Percentiles rank a stretch among this genome's conserved stretches.
phyloP scores from a whole-genome alignment of 2,329 filamentous ascomycete genomes.

The Ophiostoma tasmaniense region DNA sequence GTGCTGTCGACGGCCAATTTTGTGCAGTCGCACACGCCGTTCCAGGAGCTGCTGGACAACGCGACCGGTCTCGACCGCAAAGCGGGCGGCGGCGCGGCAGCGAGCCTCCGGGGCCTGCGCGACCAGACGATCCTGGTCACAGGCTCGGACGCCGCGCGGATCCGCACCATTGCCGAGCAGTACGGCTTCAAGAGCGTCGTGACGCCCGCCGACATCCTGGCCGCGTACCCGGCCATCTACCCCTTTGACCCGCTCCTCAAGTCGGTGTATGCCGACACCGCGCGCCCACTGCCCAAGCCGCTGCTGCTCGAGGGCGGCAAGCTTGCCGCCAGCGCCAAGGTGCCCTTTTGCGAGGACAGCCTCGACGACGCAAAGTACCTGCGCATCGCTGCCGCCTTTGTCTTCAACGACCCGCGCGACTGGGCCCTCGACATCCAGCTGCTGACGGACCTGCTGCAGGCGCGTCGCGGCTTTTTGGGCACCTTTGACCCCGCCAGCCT shows the following conservation, averaged over 20 bases:
- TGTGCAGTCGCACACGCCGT: constrained; percentile 87
- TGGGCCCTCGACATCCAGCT: constrained; percentile 88
- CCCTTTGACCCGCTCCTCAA: constrained; percentile 67
- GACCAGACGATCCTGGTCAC: constrained; percentile 66
- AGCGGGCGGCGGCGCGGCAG: not conserved
- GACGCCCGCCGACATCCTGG: constrained; percentile 75
- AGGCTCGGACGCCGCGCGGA: constrained; percentile 58
- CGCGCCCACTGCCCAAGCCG: constrained; percentile 47
- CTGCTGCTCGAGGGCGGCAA: constrained; percentile 35
- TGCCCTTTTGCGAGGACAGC: constrained; percentile 4
- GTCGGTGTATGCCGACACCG: constrained; percentile 50
- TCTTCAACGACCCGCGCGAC: constrained; percentile 93
- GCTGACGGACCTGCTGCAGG: constrained; percentile 75
- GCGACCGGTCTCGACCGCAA: constrained; percentile 12
- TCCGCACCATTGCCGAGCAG: constrained; percentile 63
- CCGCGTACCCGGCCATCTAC: constrained; percentile 65
- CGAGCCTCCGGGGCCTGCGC: constrained; percentile 36
- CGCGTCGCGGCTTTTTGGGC: constrained; percentile 67
- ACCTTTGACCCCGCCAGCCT: constrained; percentile 51
- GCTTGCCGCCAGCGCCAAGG: constrained; percentile 18
- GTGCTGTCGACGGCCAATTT: constrained; percentile 60
- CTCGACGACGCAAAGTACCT: constrained; percentile 42
- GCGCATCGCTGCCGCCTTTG: constrained; percentile 76
- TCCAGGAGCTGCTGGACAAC: constrained; percentile 52
- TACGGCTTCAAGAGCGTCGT: constrained; percentile 78